These are phyloP conservation scores for Diversispora epigaea DNA, from an alignment of 192 early-diverging fungal species.

Conservation along the genomic window DNA sequence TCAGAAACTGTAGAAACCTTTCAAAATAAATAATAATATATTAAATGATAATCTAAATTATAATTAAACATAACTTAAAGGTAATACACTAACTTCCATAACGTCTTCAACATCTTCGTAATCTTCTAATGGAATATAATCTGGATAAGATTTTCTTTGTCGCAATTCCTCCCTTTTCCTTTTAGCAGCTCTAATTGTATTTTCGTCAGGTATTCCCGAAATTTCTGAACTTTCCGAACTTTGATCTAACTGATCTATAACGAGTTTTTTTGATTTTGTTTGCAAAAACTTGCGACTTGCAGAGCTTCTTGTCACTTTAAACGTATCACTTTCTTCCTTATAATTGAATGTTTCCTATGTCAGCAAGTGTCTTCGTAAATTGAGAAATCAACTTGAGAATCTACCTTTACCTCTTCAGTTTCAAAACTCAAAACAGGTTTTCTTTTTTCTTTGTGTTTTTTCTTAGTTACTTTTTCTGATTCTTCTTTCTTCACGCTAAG, in stretches of 20 bases:
- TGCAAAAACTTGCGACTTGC: slow-evolving; percentile 4
- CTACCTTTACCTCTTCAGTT: slow-evolving; percentile 3
- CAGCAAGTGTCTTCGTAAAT: not conserved
- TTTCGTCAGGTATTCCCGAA: slow-evolving; percentile 49
- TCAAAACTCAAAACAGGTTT: slow-evolving; percentile 8
- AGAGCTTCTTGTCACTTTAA: slow-evolving; percentile 9
- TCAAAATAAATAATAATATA: not conserved
- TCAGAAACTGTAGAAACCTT: not conserved
- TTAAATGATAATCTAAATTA: not conserved
- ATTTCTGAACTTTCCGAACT: not conserved
- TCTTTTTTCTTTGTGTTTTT: not conserved
- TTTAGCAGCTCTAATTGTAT: slow-evolving; percentile 54
- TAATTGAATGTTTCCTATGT: not conserved
- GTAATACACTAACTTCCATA: not conserved
- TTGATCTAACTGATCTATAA: slow-evolving; percentile 19
- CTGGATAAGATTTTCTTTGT: slow-evolving; percentile 40
- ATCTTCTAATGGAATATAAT: slow-evolving; percentile 44
- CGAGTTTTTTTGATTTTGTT: slow-evolving; percentile 14
- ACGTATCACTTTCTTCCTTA: slow-evolving; percentile 24
- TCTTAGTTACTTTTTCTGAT: not conserved
- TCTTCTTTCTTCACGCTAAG: too few species aligned
- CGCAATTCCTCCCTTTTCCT: slow-evolving; percentile 54
- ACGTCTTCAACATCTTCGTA: slow-evolving; percentile 13
- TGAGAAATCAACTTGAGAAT: not conserved
- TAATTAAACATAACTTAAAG: not conserved